phyloP scores from a whole-genome alignment of 2,329 filamentous ascomycete genomes.

The Elsinoe fawcettii region DNA sequence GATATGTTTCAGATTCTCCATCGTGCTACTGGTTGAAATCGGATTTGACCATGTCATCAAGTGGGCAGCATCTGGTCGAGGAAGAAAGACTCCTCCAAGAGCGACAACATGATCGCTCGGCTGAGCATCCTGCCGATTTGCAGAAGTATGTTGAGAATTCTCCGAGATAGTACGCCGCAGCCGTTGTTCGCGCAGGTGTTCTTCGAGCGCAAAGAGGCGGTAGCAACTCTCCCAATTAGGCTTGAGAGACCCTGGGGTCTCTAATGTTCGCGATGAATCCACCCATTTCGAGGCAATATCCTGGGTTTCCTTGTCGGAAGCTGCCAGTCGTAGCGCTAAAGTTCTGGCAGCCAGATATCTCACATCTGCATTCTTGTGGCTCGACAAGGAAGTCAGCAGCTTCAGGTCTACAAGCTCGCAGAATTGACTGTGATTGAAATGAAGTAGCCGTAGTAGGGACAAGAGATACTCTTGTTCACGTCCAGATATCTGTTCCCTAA shows the following conservation, averaged over 20 bases:
- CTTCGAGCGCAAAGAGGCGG: conserved; percentile 60
- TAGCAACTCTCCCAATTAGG: conserved; percentile 53
- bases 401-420: conserved; percentile 56
- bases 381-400: conserved; percentile 62
- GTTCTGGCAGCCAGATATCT: conserved; percentile 64
- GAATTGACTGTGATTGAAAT: conserved; percentile 64
- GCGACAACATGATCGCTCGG: conserved; percentile 16
- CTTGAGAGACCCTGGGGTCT: background rate
- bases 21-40: conserved; percentile 65
- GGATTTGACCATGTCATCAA: conserved; percentile 17
- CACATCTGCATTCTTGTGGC: conserved; percentile 50
- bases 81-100: conserved; percentile 18
- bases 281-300: conserved; percentile 56
- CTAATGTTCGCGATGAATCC: conserved; percentile 53
- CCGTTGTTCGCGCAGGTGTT: conserved; percentile 48
- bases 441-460: conserved; percentile 69
- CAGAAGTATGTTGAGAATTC: background rate
- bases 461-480: conserved; percentile 42
- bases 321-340: background rate
- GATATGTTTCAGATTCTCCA: conserved; percentile 61
- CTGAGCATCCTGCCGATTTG: background rate
- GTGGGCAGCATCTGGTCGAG: background rate
- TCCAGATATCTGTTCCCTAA: conserved; percentile 16
- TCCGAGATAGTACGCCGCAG: conserved; percentile 15
- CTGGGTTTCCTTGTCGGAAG: conserved; percentile 46